Percentiles rank a stretch among this genome's conserved stretches.
Evolutionary conservation across 148 eudicot genomes (phyloP).

Genomic region (Dysphania ambrosioides): DNA sequence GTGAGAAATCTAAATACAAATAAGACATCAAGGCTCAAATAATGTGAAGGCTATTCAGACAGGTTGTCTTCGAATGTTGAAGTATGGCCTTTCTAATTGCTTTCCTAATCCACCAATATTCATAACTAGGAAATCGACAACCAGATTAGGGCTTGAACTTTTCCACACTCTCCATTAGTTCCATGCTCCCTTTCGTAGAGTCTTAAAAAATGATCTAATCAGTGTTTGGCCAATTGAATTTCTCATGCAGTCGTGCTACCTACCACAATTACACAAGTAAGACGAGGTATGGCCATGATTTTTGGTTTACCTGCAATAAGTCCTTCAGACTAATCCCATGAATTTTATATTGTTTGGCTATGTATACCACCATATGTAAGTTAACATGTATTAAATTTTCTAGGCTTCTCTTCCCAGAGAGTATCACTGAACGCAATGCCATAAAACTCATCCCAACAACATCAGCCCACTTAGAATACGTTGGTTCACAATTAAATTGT

Average conservation of each 20-base stretch:
- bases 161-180: slow-evolving; percentile 82
- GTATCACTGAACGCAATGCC: slow-evolving; percentile 51
- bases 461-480: slow-evolving; percentile 81
- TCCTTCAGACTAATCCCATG: slow-evolving; percentile 80
- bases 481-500: slow-evolving; percentile 83
- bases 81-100: slow-evolving; percentile 70
- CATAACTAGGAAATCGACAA: slow-evolving; percentile 86
- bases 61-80: slow-evolving; percentile 73
- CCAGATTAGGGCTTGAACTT: slow-evolving; percentile 82
- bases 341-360: slow-evolving; percentile 82
- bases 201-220: not conserved
- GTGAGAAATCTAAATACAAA: slow-evolving; percentile 7
- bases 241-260: not conserved
- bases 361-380: slow-evolving; percentile 85
- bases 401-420: slow-evolving; percentile 53
- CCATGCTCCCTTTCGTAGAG: slow-evolving; percentile 80
- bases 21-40: too few species aligned
- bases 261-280: not conserved
- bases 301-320: slow-evolving; percentile 68
- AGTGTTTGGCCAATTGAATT: not conserved
- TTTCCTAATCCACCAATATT: slow-evolving; percentile 96
- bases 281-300: not conserved
- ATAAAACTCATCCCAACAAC: slow-evolving; percentile 60
- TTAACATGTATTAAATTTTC: slow-evolving; percentile 75
- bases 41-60: too few species aligned